Percentiles rank a stretch among this genome's conserved stretches.
phyloP scores from a whole-genome alignment of 495 filamentous ascomycete species.

The Umbilicaria muhlenbergii region DNA sequence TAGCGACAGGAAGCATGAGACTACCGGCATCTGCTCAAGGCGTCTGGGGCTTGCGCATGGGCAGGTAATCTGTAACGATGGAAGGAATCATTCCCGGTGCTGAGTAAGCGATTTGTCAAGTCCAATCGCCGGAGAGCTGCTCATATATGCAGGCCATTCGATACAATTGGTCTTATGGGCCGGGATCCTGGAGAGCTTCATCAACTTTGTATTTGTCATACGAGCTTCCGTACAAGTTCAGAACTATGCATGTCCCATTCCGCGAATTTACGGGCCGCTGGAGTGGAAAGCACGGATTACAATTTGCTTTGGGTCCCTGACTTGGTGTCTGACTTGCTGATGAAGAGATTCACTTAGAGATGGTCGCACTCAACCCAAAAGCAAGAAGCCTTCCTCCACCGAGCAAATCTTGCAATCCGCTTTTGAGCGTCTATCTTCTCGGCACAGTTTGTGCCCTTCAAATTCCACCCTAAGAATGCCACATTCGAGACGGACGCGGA shows the following conservation, averaged over 20 bases:
- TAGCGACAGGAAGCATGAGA: too few relatives aligned
- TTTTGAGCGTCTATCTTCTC: constrained; percentile 37
- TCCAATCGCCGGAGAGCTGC: too few relatives aligned
- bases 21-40: too few relatives aligned
- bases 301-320: not conserved
- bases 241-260: not conserved
- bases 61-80: too few relatives aligned
- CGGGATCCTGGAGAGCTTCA: too few relatives aligned
- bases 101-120: too few relatives aligned
- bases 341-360: not conserved
- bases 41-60: too few relatives aligned
- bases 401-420: constrained; percentile 21
- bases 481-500: constrained; percentile 31
- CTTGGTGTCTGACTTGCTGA: not conserved
- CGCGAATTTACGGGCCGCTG: not conserved
- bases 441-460: constrained; percentile 58
- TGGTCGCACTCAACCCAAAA: not conserved
- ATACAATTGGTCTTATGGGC: too few relatives aligned
- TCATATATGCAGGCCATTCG: too few relatives aligned
- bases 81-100: too few relatives aligned
- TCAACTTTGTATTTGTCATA: constrained; percentile 4
- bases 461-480: constrained; percentile 43
- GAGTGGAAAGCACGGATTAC: not conserved
- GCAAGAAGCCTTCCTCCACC: not conserved
- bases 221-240: not conserved